Conservation (phyloP, 2,329 filamentous ascomycete genomes). For the Fusarium phyllophilum region DNA sequence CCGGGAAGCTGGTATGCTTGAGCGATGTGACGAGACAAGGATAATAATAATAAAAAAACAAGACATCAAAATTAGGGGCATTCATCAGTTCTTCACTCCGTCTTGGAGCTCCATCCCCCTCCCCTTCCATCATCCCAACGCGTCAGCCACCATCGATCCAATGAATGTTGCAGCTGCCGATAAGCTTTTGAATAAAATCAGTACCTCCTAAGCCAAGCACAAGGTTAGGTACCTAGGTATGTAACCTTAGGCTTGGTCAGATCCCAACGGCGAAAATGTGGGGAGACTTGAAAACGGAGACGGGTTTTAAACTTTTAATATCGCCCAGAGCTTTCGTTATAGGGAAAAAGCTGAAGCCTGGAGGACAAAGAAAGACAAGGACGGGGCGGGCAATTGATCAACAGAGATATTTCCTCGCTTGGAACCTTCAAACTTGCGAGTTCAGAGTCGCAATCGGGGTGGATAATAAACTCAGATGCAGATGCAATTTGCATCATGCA, state of each 20-base stretch:
- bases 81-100: not conserved
- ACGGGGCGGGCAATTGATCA: not conserved
- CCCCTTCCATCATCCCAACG: constrained; percentile 4
- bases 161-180: not conserved
- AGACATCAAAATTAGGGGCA: constrained; percentile 23
- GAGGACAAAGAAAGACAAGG: not conserved
- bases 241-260: not conserved
- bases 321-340: not conserved
- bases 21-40: constrained; percentile 22
- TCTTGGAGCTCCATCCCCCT: not conserved
- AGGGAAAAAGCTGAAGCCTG: not conserved
- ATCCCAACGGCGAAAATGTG: constrained; percentile 30
- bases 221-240: not conserved
- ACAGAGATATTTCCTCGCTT: constrained; percentile 4
- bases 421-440: constrained; percentile 23
- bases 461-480: constrained; percentile 23
- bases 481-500: no score
- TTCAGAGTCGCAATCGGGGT: constrained; percentile 27
- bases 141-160: constrained; percentile 7
- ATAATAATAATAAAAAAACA: not conserved
- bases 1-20: constrained; percentile 21
- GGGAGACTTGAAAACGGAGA: not conserved
- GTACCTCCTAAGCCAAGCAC: not conserved
- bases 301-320: not conserved
- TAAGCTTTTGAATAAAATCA: constrained; percentile 19